Conservation (phyloP, 306 rosid species). For the Pyrus communis region DNA sequence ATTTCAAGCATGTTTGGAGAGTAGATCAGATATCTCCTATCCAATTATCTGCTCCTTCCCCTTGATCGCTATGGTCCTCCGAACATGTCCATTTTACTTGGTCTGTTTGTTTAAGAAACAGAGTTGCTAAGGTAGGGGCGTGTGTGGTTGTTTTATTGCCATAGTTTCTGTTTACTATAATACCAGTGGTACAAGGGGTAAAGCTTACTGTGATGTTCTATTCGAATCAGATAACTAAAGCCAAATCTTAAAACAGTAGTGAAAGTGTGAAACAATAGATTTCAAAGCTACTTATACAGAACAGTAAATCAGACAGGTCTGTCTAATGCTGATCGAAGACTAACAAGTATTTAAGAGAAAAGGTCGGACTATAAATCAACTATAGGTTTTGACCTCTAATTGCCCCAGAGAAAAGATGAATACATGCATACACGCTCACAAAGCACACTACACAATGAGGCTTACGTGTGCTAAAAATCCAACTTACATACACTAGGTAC, state of each 20-base stretch:
- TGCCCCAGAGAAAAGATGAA: neutral
- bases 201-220: neutral
- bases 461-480: slow-evolving; percentile 1
- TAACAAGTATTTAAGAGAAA: neutral
- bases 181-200: neutral
- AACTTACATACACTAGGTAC: slow-evolving; percentile 9
- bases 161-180: neutral
- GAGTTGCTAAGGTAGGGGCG: too few species aligned
- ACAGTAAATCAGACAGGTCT: neutral
- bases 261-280: neutral
- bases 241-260: neutral
- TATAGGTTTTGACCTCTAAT: neutral
- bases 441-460: neutral
- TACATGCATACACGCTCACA: neutral
- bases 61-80: too few species aligned
- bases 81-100: too few species aligned
- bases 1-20: neutral
- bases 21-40: neutral
- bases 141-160: neutral
- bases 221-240: neutral
- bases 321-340: neutral
- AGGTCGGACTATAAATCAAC: neutral
- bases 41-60: too few species aligned
- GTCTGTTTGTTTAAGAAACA: too few species aligned
- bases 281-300: neutral